A percentile compares a stretch with the other conserved stretches of the same genome.
phyloP scores from a whole-genome alignment of 1,284 basidiomycete species.

The Trichosporon inkin region DNA sequence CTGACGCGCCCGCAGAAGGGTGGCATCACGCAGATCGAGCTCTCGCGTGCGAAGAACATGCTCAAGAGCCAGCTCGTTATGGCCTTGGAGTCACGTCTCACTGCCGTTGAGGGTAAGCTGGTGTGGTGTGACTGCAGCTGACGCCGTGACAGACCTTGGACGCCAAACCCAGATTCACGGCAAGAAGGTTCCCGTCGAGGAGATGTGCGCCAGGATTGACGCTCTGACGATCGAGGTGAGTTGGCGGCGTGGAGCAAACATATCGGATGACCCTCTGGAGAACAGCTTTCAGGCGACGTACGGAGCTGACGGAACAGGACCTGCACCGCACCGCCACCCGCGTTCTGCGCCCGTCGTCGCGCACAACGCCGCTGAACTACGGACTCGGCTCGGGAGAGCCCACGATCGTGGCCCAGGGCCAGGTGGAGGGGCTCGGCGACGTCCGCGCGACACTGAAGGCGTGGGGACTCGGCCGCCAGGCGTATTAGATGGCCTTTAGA shows the following conservation, averaged over 20 bases:
- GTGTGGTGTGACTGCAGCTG: conserved; percentile 2
- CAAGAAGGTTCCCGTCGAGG: conserved; percentile 76
- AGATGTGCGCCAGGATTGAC: conserved; percentile 91
- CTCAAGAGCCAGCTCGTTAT: conserved; percentile 90
- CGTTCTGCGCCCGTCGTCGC: conserved; percentile 38
- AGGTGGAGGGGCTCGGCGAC: conserved; percentile 44
- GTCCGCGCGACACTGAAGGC: conserved; percentile 41
- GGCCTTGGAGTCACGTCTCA: conserved; percentile 85
- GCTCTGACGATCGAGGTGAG: conserved; percentile 66
- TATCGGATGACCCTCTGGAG: no score
- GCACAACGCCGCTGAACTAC: conserved; percentile 38
- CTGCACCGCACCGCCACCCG: conserved; percentile 47
- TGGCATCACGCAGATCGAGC: conserved; percentile 56
- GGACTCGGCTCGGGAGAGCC: conserved; percentile 49
- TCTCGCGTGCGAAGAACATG: conserved; percentile 89
- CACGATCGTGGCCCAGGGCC: conserved; percentile 53
- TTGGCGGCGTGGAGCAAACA: conserved; percentile 49
- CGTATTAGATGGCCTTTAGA: conserved; percentile 11
- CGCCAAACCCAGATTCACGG: conserved; percentile 83
- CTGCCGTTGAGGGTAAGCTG: conserved; percentile 76
- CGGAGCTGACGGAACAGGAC: conserved; percentile 28
- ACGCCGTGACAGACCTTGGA: conserved; percentile 50
- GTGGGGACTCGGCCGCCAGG: conserved; percentile 43
- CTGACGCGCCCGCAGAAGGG: conserved; percentile 50
- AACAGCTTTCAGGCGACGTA: no score